A percentile compares a stretch with the other conserved stretches of the same genome.
Conservation (phyloP, 179 eudicot species). For the Silene noctiflora region DNA sequence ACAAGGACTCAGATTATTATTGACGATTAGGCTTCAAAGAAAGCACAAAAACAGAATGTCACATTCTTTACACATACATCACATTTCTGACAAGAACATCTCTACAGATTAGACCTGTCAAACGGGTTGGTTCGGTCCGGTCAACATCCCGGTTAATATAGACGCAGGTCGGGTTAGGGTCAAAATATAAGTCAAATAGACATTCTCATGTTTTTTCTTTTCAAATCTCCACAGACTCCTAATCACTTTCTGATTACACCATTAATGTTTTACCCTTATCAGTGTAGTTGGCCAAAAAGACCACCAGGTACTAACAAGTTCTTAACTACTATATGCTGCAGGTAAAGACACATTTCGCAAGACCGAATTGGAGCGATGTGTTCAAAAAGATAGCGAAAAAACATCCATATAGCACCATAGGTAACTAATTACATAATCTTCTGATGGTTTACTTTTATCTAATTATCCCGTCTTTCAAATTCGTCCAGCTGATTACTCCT, state of each 20-base stretch:
- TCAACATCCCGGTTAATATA: too few relatives aligned
- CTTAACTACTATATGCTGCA: slow-evolving; percentile 34
- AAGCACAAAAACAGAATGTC: too few relatives aligned
- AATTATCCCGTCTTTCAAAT: slow-evolving; percentile 14
- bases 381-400: slow-evolving; percentile 72
- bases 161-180: too few relatives aligned
- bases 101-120: not conserved
- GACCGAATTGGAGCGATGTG: slow-evolving; percentile 94
- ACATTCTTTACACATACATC: too few relatives aligned
- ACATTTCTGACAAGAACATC: too few relatives aligned
- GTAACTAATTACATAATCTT: slow-evolving; percentile 34
- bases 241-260: too few relatives aligned
- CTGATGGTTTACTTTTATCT: not conserved
- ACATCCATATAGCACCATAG: slow-evolving; percentile 75
- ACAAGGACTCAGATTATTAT: too few relatives aligned
- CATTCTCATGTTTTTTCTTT: too few relatives aligned
- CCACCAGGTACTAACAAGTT: slow-evolving; percentile 2
- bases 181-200: too few relatives aligned
- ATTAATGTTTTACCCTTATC: not conserved
- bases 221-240: too few relatives aligned
- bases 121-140: not conserved
- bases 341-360: slow-evolving; percentile 97
- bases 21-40: too few relatives aligned
- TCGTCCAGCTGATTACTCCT: slow-evolving; percentile 14
- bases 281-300: not conserved